These are phyloP conservation scores for Acrodontium crateriforme DNA, from an alignment of 2,329 filamentous ascomycete species.

Conservation along the genomic window DNA sequence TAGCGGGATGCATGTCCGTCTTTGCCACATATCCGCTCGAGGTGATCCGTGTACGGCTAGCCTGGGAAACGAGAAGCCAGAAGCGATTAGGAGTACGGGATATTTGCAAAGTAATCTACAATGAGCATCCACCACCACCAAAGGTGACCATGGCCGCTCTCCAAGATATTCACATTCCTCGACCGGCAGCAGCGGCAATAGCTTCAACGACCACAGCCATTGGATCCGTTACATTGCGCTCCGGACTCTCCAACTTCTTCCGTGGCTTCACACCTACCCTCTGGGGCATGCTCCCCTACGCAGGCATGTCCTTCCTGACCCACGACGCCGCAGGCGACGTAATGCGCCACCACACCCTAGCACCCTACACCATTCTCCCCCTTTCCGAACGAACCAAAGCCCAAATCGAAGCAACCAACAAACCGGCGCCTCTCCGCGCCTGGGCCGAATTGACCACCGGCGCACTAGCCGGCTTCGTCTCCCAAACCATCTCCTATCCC, in stretches of 20 bases:
- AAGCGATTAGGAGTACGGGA: conserved; percentile 54
- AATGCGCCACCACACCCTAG: conserved; percentile 54
- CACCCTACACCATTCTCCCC: conserved; percentile 62
- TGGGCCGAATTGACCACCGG: conserved; percentile 81
- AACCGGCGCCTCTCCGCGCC: conserved; percentile 60
- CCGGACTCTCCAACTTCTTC: conserved; percentile 81
- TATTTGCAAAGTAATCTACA: conserved; percentile 78
- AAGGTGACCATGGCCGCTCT: conserved; percentile 1
- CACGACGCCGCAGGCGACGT: conserved; percentile 84
- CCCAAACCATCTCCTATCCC: conserved; percentile 86
- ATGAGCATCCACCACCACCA: conserved; percentile 44
- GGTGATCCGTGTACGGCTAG: conserved; percentile 79
- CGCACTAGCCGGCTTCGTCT: conserved; percentile 73
- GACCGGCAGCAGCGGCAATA: conserved; percentile 25
- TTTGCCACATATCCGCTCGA: conserved; percentile 95
- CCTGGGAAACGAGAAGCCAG: conserved; percentile 78
- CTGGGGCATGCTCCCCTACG: conserved; percentile 91
- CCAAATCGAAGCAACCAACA: conserved; percentile 28
- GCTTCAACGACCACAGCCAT: conserved; percentile 32
- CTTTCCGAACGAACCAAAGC: conserved; percentile 31
- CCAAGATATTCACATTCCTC: conserved; percentile 6
- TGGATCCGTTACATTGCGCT: conserved; percentile 42
- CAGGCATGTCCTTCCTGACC: conserved; percentile 86
- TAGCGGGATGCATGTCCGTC: conserved; percentile 78
- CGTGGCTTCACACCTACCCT: conserved; percentile 83